These are phyloP conservation scores for Triticum urartu DNA, from an alignment of 176 grass and related monocot species.

Conservation along the genomic window DNA sequence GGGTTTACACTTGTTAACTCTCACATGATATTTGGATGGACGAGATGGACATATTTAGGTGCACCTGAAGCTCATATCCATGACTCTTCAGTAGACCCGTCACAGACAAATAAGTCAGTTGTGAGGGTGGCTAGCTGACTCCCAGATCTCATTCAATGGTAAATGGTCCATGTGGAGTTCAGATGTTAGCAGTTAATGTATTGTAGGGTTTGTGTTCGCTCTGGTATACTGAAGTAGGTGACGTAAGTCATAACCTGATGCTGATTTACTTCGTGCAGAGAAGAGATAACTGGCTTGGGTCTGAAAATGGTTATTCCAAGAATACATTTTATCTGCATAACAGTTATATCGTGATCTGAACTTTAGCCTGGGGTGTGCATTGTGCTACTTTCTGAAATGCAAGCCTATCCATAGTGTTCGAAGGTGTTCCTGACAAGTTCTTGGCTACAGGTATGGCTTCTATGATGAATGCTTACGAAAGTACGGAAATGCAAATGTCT, in stretches of 20 bases:
- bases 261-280: not conserved
- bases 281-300: not conserved
- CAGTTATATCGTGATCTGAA: not conserved
- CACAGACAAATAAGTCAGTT: not conserved
- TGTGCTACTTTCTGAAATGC: constrained; percentile 9
- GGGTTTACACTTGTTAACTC: not conserved
- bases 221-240: not conserved
- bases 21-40: not conserved
- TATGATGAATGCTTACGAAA: constrained; percentile 99
- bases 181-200: not conserved
- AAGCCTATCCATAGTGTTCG: not conserved
- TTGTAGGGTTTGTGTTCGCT: too few relatives aligned
- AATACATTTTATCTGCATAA: not conserved
- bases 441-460: constrained; percentile 88
- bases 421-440: constrained; percentile 35
- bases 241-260: not conserved
- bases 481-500: constrained; percentile 99
- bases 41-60: not conserved
- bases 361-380: not conserved
- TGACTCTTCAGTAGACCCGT: not conserved
- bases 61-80: not conserved
- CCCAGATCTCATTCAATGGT: not conserved
- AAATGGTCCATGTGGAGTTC: not conserved
- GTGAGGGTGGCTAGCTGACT: not conserved
- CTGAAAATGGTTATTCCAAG: constrained; percentile 5